Base-by-base conservation (phyloP, 202 grass and related monocot species). In the Saccharum hybrid region DNA sequence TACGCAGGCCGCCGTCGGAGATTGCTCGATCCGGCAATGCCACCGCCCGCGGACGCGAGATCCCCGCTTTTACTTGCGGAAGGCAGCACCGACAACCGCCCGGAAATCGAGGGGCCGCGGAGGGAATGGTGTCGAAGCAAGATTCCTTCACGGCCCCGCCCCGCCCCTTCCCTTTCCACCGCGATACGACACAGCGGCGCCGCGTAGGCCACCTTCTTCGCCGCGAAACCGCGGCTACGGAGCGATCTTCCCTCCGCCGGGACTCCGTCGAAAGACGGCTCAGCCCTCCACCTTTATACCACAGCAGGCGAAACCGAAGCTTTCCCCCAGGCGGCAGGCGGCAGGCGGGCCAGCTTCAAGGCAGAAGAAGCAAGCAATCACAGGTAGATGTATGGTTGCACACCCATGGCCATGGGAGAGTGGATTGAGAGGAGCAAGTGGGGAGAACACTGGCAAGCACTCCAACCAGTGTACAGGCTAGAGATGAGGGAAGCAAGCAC, bases 1-100 rank as follows among this genome's bases (percentile, higher is more conserved):
- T 8, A 57, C 0, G 11, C 23, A 14, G 71, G 16, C 10, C 45
- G 54, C 65, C 64, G 43, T 12, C 5, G 68, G 61, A 68, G 76
- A 65, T 26, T 84, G 30, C 33, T 76, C 81, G 84, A 90, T 87
- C 85, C 81, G 33, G 81, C 76, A 82, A 79, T 72, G 83, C 59
- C 74, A 21, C 67, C 69, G n/a, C 81, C 62, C n/a, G 54, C 37
- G n/a, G 43, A 42, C 28, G 57, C 81, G 23, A 90, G 85, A 90
- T 81, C 88, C 88, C 88, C 81, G 57, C 82, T 77, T 84, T 81
- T 77, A 49, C 76, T 18, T 43, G 56, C 81, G 34, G 63, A 83
- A 87, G 59, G 80, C 69, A 22, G 76, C 81, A 57, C 76, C 69
- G 30, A 74, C 68, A 79, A 63, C 68, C 13, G 43, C 85, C 84